Conservation (phyloP, 257 asterid species). For the Primulina huaijiensis region DNA sequence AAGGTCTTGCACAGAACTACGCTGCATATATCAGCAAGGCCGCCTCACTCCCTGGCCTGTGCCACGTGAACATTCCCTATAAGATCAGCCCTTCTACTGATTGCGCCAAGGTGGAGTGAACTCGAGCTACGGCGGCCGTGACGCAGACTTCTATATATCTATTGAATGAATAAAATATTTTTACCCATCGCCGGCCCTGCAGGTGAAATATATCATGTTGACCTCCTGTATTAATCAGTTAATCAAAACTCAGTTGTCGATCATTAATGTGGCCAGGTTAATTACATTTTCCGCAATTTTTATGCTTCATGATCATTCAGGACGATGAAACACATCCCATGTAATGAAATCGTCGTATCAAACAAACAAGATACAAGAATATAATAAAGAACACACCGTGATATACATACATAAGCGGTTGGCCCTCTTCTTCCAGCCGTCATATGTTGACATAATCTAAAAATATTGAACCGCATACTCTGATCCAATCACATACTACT, state of each 20-base stretch:
- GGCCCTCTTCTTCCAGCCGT: too few species aligned
- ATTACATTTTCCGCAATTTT: neutral
- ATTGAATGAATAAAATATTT: neutral
- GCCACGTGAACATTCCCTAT: slow-evolving; percentile 33
- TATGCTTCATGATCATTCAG: neutral
- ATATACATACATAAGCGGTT: too few species aligned
- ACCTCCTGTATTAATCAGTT: neutral
- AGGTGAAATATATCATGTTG: neutral
- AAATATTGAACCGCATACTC: too few species aligned
- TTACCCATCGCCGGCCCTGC: too few species aligned
- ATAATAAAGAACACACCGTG: neutral
- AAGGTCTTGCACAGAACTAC: slow-evolving; percentile 2
- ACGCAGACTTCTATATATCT: too few species aligned
- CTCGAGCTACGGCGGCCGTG: too few species aligned
- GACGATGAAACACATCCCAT: neutral
- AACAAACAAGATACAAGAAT: neutral
- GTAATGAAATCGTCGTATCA: neutral
- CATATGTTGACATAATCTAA: too few species aligned
- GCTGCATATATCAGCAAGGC: neutral
- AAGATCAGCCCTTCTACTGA: slow-evolving; percentile 32
- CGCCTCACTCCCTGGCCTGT: slow-evolving; percentile 24
- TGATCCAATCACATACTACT: too few species aligned
- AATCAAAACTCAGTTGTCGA: too few species aligned
- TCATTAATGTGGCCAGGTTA: too few species aligned
- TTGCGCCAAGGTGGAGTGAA: slow-evolving; percentile 27